Evolutionary conservation across 2,329 filamentous ascomycete genomes (phyloP).

Genomic region (Ophiostoma perfectum): DNA sequence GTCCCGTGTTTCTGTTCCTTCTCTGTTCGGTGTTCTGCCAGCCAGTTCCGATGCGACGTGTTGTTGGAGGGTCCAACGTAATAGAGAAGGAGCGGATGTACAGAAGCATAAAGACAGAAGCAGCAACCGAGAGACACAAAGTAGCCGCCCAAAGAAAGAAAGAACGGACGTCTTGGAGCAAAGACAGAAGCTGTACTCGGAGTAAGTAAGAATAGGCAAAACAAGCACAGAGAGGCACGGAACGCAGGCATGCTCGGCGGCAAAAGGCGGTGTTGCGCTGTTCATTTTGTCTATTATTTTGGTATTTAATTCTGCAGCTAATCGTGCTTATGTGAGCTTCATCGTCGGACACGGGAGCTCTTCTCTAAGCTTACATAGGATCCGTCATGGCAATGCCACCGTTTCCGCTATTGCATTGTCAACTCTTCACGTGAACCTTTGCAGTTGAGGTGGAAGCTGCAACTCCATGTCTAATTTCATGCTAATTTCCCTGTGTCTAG

Average conservation of each 20-base stretch:
- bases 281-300: conserved; percentile 8
- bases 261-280: conserved; percentile 22
- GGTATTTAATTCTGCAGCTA: neutral
- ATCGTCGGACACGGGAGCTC: neutral
- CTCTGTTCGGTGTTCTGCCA: neutral
- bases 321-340: neutral
- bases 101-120: neutral
- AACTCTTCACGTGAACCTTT: too few relatives aligned
- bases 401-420: too few relatives aligned
- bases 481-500: neutral
- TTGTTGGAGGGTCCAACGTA: too few relatives aligned
- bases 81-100: neutral
- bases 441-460: neutral
- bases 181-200: too few relatives aligned
- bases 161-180: neutral
- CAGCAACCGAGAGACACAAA: neutral
- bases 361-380: too few relatives aligned
- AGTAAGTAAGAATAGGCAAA: too few relatives aligned
- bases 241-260: neutral
- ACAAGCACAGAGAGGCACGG: too few relatives aligned
- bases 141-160: neutral
- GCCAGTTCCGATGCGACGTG: too few relatives aligned
- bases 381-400: too few relatives aligned
- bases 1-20: neutral
- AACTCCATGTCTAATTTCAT: neutral